phyloP scores from a whole-genome alignment of 2,329 filamentous ascomycete genomes.

The Pseudocercospora cruenta region DNA sequence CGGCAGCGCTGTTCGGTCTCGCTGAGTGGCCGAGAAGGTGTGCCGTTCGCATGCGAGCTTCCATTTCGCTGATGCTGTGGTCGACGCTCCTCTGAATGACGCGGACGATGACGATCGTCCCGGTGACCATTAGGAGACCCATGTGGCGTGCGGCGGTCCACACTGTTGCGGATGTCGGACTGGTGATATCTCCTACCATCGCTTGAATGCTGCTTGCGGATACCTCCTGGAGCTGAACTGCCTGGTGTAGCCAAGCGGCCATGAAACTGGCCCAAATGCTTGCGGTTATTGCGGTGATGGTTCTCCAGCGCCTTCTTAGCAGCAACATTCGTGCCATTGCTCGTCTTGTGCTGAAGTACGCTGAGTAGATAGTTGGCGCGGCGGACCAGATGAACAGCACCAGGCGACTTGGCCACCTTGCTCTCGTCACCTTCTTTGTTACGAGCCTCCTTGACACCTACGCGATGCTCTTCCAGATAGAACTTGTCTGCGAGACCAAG shows the following conservation, averaged over 20 bases:
- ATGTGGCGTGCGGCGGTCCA: slow-evolving; percentile 45
- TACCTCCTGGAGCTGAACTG: slow-evolving; percentile 65
- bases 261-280: slow-evolving; percentile 59
- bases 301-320: slow-evolving; percentile 84
- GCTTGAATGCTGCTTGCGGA: slow-evolving; percentile 41
- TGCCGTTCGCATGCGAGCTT: slow-evolving; percentile 42
- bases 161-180: slow-evolving; percentile 38
- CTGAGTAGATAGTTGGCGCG: slow-evolving; percentile 93
- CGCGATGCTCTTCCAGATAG: slow-evolving; percentile 96
- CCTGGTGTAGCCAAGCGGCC: slow-evolving; percentile 62
- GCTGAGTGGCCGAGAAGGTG: slow-evolving; percentile 42
- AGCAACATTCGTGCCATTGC: slow-evolving; percentile 64
- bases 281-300: slow-evolving; percentile 93
- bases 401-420: slow-evolving; percentile 81
- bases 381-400: slow-evolving; percentile 94
- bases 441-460: slow-evolving; percentile 94
- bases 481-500: slow-evolving; percentile 87
- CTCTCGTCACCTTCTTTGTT: slow-evolving; percentile 71
- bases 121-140: slow-evolving; percentile 51
- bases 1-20: slow-evolving; percentile 57
- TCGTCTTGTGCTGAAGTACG: slow-evolving; percentile 85
- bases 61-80: slow-evolving; percentile 44
- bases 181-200: slow-evolving; percentile 39
- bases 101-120: slow-evolving; percentile 58
- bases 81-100: slow-evolving; percentile 56